Percentiles rank a stretch among this genome's conserved stretches.
These are phyloP conservation scores for Kwoniella europaea DNA, from an alignment of 768 basidiomycete species.

Conservation along the genomic window DNA sequence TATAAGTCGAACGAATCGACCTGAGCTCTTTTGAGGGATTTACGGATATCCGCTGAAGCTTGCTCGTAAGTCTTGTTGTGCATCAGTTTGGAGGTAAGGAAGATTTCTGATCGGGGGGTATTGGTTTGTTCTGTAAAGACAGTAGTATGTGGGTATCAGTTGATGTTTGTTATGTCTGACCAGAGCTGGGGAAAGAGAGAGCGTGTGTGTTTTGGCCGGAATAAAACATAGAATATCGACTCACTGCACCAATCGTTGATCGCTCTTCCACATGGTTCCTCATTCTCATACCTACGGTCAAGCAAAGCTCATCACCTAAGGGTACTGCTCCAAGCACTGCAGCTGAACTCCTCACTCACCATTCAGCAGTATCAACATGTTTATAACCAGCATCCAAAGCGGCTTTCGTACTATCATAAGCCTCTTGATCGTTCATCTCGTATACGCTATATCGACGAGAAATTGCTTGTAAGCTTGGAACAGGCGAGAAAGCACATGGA, in stretches of 20 bases:
- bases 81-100: conserved; percentile 74
- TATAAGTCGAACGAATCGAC: conserved; percentile 72
- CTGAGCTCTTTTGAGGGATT: conserved; percentile 65
- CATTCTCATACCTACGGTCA: conserved; percentile 70
- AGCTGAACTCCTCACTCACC: conserved; percentile 31
- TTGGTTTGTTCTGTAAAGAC: conserved; percentile 35
- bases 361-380: conserved; percentile 65
- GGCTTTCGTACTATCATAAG: conserved; percentile 66
- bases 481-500: neutral
- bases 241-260: conserved; percentile 60
- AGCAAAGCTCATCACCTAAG: conserved; percentile 50
- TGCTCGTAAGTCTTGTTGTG: conserved; percentile 64
- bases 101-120: conserved; percentile 67
- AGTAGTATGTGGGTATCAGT: too few relatives aligned
- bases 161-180: too few relatives aligned
- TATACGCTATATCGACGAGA: conserved; percentile 58
- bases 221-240: conserved; percentile 3
- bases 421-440: conserved; percentile 67
- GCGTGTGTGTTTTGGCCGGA: too few relatives aligned
- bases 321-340: conserved; percentile 5
- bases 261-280: conserved; percentile 68
- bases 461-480: too few relatives aligned
- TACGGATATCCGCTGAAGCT: conserved; percentile 63
- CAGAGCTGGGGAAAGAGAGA: too few relatives aligned
- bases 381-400: conserved; percentile 74